phyloP scores from a whole-genome alignment of 768 basidiomycete genomes.

The Clathrus columnatus region DNA sequence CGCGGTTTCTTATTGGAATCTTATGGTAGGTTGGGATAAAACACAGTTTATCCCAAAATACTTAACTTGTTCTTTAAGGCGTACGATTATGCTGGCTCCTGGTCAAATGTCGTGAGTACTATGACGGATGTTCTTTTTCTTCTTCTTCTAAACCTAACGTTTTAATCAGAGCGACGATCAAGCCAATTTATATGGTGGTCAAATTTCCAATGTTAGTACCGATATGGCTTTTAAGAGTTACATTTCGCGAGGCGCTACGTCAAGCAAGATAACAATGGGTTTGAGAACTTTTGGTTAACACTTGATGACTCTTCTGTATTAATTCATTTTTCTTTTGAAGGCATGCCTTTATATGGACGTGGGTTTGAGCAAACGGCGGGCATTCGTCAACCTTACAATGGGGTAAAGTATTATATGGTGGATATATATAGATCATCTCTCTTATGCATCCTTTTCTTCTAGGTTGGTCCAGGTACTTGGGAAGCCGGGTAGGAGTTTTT shows the following conservation, averaged over 20 bases:
- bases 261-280: conserved; percentile 63
- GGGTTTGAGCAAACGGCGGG: conserved; percentile 65
- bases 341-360: conserved; percentile 75
- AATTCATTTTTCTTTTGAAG: conserved; percentile 16
- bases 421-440: not conserved
- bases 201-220: conserved; percentile 54
- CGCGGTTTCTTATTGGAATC: conserved; percentile 68
- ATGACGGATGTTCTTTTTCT: not conserved
- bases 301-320: not conserved
- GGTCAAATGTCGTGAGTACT: conserved; percentile 45
- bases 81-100: conserved; percentile 73
- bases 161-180: conserved; percentile 36
- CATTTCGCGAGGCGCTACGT: conserved; percentile 48
- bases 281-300: conserved; percentile 6
- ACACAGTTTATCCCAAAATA: not conserved
- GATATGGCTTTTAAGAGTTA: conserved; percentile 60
- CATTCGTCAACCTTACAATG: conserved; percentile 58
- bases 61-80: conserved; percentile 30
- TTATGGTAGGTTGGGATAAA: conserved; percentile 46
- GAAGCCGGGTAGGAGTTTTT: conserved; percentile 36
- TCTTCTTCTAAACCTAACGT: not conserved
- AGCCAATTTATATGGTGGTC: conserved; percentile 63
- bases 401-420: conserved; percentile 32
- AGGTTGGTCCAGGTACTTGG: conserved; percentile 67
- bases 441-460: not conserved